A percentile compares a stretch with the other conserved stretches of the same genome.
Evolutionary conservation across 345 rosid species (phyloP).

Genomic region (Eutrema heterophyllum): DNA sequence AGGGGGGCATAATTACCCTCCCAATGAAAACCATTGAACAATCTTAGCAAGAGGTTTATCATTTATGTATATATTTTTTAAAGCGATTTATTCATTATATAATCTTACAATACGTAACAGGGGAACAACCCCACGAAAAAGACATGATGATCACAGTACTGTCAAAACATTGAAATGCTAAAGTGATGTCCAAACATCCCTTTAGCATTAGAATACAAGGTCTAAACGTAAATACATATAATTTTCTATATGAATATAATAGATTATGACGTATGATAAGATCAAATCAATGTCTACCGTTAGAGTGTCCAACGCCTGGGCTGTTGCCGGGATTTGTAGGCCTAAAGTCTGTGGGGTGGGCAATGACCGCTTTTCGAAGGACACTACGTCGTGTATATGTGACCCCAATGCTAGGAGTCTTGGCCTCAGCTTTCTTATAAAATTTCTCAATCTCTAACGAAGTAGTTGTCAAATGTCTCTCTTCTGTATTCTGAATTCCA

Average conservation of each 20-base stretch:
- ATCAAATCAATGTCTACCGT: constrained; percentile 24
- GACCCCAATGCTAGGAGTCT: background rate
- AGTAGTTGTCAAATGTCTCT: constrained; percentile 4
- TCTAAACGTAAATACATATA: constrained; percentile 6
- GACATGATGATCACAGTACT: background rate
- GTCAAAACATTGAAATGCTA: constrained; percentile 6
- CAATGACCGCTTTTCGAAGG: background rate
- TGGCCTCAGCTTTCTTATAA: background rate
- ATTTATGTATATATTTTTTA: background rate
- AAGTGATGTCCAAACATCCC: constrained; percentile 2
- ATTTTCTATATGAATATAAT: background rate
- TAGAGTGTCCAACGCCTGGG: constrained; percentile 35
- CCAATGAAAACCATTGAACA: background rate
- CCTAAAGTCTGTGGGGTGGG: constrained; percentile 28
- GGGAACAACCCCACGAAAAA: too few species aligned
- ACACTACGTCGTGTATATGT: constrained; percentile 1
- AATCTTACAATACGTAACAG: background rate
- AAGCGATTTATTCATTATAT: constrained; percentile 7
- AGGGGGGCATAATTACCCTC: too few species aligned
- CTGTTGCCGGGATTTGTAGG: constrained; percentile 33
- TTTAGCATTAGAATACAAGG: background rate
- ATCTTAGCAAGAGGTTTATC: background rate
- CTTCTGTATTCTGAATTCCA: constrained; percentile 21
- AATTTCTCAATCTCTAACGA: background rate
- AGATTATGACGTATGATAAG: background rate